Evolutionary conservation across 805 yeast genomes (phyloP), one percentile per base, ranked within the genome.

Genomic region (Kodamaea restingae): DNA sequence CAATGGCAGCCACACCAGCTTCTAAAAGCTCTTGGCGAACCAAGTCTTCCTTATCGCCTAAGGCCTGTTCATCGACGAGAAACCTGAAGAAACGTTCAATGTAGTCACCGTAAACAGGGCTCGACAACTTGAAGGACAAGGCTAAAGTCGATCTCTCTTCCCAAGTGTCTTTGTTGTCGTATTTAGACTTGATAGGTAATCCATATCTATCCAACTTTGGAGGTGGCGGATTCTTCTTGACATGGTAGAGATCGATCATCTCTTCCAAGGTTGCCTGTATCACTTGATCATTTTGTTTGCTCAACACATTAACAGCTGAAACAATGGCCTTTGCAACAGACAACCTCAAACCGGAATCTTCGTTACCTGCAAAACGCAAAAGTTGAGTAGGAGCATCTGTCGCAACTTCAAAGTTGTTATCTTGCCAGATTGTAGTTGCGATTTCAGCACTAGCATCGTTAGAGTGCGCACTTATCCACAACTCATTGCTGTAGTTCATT

Each of bases 341-440:
- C 7, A 78, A 58, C 44, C 97, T 75, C 36, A 88, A 61, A 39
- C 88, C 88, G 31, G 80, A 70, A 49, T 84, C 85, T 15, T 55
- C 54, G 39, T 72, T 71, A 17, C 71, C 78, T 35, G 84, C 63
- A 52, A 62, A 81, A 1, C 54, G 39, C 22, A 79, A 60, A 36
- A 88, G 69, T 18, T 68, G 56, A 2, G 51, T 43, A 0, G 84
- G 70, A 1, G 81, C 67, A 3, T 63, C 61, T 0, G 51, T 50
- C 3, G 71, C 65, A 30, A 84, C 54, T n/a, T 53, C 47, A 43
- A 82, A 80, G 2, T 66, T 65, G 55, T 80, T 86, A 48, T 88
- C 96, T 24, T 77, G 74, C 97, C 97, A 93, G 43, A 93, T 85
- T 1, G 91, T 81, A 14, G 63, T 61, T 0, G 97, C 96, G 12